A percentile compares a stretch with the other conserved stretches of the same genome.
Conservation (phyloP, 2,329 filamentous ascomycete genomes). For the Cytospora piceae region DNA sequence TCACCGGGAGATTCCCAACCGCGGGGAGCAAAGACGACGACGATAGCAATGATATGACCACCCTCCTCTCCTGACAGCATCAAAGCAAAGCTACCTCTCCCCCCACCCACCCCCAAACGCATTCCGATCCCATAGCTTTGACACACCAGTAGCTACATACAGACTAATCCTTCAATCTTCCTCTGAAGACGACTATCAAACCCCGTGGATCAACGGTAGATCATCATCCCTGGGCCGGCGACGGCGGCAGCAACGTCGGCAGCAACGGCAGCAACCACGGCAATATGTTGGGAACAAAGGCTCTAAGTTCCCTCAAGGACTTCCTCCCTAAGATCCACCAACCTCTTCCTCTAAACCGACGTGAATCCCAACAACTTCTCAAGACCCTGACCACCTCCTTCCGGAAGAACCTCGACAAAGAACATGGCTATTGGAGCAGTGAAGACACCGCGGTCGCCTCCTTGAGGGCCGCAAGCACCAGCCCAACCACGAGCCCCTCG, state of each 20-base stretch:
- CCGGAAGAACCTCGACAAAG: constrained; percentile 59
- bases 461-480: constrained; percentile 25
- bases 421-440: constrained; percentile 52
- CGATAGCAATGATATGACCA: too few relatives aligned
- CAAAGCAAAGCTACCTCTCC: too few relatives aligned
- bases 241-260: constrained; percentile 11
- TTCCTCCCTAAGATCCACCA: constrained; percentile 54
- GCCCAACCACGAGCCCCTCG: constrained; percentile 23
- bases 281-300: constrained; percentile 42
- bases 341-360: constrained; percentile 53
- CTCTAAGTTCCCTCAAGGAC: constrained; percentile 45
- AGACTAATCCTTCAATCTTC: neutral
- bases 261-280: neutral
- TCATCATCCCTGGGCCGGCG: neutral
- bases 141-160: too few relatives aligned
- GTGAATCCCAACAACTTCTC: constrained; percentile 59
- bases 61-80: too few relatives aligned
- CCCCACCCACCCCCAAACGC: too few relatives aligned
- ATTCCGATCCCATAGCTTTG: too few relatives aligned
- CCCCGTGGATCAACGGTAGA: neutral
- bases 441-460: constrained; percentile 35
- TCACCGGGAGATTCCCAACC: too few relatives aligned
- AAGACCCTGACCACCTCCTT: constrained; percentile 61
- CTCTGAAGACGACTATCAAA: neutral
- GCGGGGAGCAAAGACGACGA: too few relatives aligned